phyloP scores from a whole-genome alignment of 2,329 filamentous ascomycete species.

The Endoconidiophora polonica region DNA sequence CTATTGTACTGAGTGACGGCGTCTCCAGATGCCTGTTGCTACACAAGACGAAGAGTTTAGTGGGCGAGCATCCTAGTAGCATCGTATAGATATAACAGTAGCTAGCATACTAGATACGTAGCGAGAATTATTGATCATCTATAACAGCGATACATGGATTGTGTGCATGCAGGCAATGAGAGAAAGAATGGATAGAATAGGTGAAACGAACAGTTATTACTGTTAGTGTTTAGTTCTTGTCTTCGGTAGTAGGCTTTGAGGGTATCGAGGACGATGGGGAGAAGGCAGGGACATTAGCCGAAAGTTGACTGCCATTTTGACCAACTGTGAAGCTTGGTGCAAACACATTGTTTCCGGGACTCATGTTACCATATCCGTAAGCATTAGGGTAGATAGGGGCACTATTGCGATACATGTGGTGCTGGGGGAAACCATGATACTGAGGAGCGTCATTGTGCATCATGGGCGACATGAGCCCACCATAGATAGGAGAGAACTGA shows the following conservation, averaged over 20 bases:
- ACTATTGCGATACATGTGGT: constrained; percentile 18
- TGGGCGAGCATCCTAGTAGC: no score
- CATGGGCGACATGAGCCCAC: constrained; percentile 1
- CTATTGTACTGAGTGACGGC: no score
- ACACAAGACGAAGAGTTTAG: no score
- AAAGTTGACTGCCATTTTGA: constrained; percentile 19
- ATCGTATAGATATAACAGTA: no score
- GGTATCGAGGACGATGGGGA: constrained; percentile 17
- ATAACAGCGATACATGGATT: not conserved
- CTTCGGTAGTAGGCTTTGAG: not conserved
- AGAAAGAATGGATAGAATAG: not conserved
- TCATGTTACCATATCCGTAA: constrained; percentile 4
- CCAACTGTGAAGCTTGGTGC: constrained; percentile 16
- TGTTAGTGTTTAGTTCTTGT: constrained; percentile 6
- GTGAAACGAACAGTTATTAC: not conserved
- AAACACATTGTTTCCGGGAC: constrained; percentile 12
- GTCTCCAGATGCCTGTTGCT: no score
- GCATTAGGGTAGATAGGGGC: constrained; percentile 17
- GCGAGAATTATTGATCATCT: not conserved
- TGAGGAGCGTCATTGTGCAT: constrained; percentile 6
- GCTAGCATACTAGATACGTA: not conserved
- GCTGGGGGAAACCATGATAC: constrained; percentile 15
- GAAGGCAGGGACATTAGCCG: constrained; percentile 25
- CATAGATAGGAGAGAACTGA: constrained; percentile 12
- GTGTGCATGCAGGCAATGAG: not conserved